Evolutionary conservation across 2,329 filamentous ascomycete genomes (phyloP), one percentile per base, ranked within the genome.

Genomic region (Cercospora zeina): DNA sequence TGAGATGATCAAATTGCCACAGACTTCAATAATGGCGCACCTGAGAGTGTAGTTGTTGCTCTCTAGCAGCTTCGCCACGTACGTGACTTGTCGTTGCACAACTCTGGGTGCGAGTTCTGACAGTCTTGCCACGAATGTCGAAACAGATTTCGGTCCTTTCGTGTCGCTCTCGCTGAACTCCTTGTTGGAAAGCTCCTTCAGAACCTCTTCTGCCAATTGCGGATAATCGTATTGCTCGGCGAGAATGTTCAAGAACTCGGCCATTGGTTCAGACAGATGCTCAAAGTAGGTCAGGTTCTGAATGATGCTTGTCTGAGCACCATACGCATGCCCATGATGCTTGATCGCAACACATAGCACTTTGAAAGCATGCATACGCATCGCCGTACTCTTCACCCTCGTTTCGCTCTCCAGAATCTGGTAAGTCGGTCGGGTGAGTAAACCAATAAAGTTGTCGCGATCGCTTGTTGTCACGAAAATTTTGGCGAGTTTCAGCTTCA

Each of bases 241-340:
- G 27, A 99, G 82, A 71, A 97, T 99, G 71, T 97, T 91, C 4
- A 99, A 80, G 71, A 99, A 96, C 75, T 99, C 96, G 33, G 95
- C 95, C 95, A 99, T 99, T 1, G 95, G 95, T 73, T 99, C 95
- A 0, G 95, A 93, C n/a, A 99, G 80, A 76, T 99, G 95, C 77
- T 99, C 95, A 71, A 97, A 99, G 75, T 99, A 99, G 4, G 95
- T 96, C 68, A 99, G 79, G 73, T 95, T 97, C 76, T 99, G 95
- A 59, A 97, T 93, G 71, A 99, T 96, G 50, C 93, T 96, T 53
- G 96, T 97, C 82, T 99, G 95, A 1, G 95, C 95, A 56, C 90
- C 93, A 74, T 96, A 97, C 68, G 89, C 95, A 76, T 99, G 95
- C 1, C 95, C 95, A 74, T 99, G 95, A 73, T 97, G 93, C 79